These are phyloP conservation scores for Histomonas meleagridis DNA, from an alignment of 208 protist genomes.

Conservation along the genomic window DNA sequence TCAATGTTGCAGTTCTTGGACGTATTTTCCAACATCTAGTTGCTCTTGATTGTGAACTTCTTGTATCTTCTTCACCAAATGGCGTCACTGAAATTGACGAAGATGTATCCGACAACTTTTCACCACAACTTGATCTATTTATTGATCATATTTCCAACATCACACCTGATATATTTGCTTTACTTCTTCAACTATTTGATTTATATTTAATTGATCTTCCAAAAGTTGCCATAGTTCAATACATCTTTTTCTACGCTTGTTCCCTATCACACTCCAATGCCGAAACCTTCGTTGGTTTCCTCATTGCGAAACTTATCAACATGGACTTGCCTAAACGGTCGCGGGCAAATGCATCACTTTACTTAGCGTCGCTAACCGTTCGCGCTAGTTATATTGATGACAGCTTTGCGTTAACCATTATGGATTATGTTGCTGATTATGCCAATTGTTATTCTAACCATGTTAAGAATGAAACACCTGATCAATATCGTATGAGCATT, in stretches of 20 bases:
- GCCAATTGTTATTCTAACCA: background rate
- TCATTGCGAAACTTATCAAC: background rate
- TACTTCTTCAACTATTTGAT: background rate
- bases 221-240: background rate
- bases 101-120: background rate
- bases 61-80: background rate
- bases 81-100: background rate
- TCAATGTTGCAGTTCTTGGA: background rate
- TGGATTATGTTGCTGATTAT: slow-evolving; percentile 17
- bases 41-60: slow-evolving; percentile 10
- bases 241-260: background rate
- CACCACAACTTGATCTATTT: background rate
- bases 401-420: background rate
- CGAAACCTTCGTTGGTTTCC: background rate
- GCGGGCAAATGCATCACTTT: background rate
- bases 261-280: background rate
- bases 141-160: background rate
- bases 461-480: background rate
- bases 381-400: background rate
- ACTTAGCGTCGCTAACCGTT: background rate
- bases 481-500: background rate
- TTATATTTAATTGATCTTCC: slow-evolving; percentile 19
- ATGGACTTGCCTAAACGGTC: background rate
- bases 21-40: slow-evolving; percentile 23
- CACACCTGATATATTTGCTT: background rate